phyloP scores from a whole-genome alignment of 208 protist species.

The Naegleria fowleri region DNA sequence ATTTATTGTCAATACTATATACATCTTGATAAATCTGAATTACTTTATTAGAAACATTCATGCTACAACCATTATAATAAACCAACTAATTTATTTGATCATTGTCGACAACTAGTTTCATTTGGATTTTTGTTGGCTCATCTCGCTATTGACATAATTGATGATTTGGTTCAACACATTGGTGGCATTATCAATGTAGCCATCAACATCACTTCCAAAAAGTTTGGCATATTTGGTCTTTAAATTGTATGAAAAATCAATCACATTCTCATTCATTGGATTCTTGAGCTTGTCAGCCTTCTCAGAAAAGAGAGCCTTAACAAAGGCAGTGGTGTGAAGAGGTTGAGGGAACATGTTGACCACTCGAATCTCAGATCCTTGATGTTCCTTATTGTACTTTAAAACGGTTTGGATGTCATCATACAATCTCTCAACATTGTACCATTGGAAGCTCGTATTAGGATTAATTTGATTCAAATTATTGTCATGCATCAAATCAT shows the following conservation, averaged over 20 bases:
- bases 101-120: no score
- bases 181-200: not conserved
- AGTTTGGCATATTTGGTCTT: not conserved
- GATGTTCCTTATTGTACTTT: not conserved
- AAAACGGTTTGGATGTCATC: not conserved
- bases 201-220: not conserved
- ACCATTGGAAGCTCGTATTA: not conserved
- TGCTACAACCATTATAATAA: no score
- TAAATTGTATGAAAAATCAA: not conserved
- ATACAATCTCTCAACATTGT: not conserved
- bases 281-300: not conserved
- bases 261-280: not conserved
- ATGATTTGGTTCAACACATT: not conserved
- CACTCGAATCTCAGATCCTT: not conserved
- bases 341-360: not conserved
- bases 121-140: no score
- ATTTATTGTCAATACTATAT: no score
- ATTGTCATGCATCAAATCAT: not conserved
- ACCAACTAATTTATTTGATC: no score
- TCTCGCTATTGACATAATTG: not conserved
- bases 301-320: not conserved
- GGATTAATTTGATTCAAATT: not conserved
- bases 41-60: no score
- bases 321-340: not conserved
- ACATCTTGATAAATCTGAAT: no score